Conservation (phyloP, 2,329 filamentous ascomycete species). For the Thelonectria discophora region DNA sequence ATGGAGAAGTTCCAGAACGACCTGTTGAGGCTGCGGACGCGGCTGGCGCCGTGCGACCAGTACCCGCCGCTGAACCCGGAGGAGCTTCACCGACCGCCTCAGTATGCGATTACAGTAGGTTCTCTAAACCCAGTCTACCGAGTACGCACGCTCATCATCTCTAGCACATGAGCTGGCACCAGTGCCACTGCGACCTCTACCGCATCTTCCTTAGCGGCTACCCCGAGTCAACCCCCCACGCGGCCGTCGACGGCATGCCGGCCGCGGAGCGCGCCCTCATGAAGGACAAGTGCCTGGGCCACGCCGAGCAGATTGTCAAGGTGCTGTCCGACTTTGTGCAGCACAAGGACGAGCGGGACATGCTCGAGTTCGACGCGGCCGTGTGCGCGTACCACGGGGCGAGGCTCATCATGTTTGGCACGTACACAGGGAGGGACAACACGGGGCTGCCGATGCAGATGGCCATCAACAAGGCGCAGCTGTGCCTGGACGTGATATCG, state of each 20-base stretch:
- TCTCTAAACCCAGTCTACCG: fast-evolving
- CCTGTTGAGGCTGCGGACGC: slow-evolving; percentile 35
- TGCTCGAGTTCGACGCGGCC: slow-evolving; percentile 53
- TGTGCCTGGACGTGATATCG: slow-evolving; percentile 39
- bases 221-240: slow-evolving; percentile 50
- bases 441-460: slow-evolving; percentile 40
- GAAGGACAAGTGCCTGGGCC: slow-evolving; percentile 48
- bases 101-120: slow-evolving; percentile 37
- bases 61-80: slow-evolving; percentile 32
- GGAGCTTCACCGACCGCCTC: slow-evolving; percentile 30
- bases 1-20: slow-evolving; percentile 42
- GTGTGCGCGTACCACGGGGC: slow-evolving; percentile 55
- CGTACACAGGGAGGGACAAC: slow-evolving; percentile 39
- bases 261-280: slow-evolving; percentile 33
- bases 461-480: slow-evolving; percentile 39
- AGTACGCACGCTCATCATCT: background rate
- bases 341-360: slow-evolving; percentile 39
- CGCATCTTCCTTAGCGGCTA: slow-evolving; percentile 54
- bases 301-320: slow-evolving; percentile 51
- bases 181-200: slow-evolving; percentile 55
- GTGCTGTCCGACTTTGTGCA: slow-evolving; percentile 47
- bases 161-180: slow-evolving; percentile 49
- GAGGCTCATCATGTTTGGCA: slow-evolving; percentile 49
- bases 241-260: slow-evolving; percentile 43
- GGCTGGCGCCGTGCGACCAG: slow-evolving; percentile 34